Evolutionary conservation across 2,329 filamentous ascomycete genomes (phyloP), one percentile per base, ranked within the genome.

Genomic region (Neonectria faginata): DNA sequence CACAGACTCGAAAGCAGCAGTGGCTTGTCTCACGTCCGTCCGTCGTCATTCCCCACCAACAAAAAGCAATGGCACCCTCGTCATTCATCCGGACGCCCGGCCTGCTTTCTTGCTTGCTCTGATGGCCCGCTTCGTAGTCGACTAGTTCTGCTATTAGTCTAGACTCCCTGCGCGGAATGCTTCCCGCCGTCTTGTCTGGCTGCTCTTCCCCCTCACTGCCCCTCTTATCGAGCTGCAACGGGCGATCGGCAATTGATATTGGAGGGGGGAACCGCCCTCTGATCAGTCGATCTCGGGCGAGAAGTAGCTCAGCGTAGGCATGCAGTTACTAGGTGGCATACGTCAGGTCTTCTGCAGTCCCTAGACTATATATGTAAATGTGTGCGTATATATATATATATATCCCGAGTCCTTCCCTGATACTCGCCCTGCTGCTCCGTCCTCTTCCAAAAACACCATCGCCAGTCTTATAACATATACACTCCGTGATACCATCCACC

Each of bases 401-500:
- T 45, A 1, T 22, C 22, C 25, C 20, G 16, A 22, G 18, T 27
- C 18, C 25, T 25, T 25, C 22, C 22, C 16, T 25, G 12, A 11
- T 27, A 14, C 3, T 3, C 22, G 25, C 25, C 14, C 25, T 25
- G 25, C 5, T 48, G 45, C 25, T 48, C 11, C 39, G 39, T 42
- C 25, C 14, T n/a, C 12, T n/a, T 22, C 11, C 14, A 7, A n/a
- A 22, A 16, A n/a, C 20, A 48, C 16, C 14, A 54, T 20, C 22
- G 4, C 11, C 31, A 9, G 18, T 48, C 5, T n/a, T 33, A 29
- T 25, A 25, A 6, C 25, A 25, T 25, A 25, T 18, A 27, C 42
- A 10, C 16, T 31, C 51, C 27, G 56, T 41, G 51, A 45, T 52
- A 55, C 53, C 29, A 12, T 45, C 53, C 29, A n/a, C 29, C 33